These are phyloP conservation scores for Anisodus tanguticus DNA, from an alignment of 257 asterid genomes.

Conservation along the genomic window DNA sequence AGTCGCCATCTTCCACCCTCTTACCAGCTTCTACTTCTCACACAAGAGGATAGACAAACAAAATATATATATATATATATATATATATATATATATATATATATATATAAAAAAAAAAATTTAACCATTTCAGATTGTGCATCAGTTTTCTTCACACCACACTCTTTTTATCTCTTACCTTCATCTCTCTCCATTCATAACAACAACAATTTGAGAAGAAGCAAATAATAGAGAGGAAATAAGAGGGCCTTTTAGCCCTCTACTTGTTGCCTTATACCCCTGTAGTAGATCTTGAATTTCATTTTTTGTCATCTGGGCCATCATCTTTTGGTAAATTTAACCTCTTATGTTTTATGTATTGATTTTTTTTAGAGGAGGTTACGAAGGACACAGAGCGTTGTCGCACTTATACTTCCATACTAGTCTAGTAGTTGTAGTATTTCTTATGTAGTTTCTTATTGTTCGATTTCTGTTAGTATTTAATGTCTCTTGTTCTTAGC, in stretches of 20 bases:
- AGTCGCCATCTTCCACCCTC: slow-evolving; percentile 44
- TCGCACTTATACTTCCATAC: too few species aligned
- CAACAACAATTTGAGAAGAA: slow-evolving; percentile 43
- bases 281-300: slow-evolving; percentile 61
- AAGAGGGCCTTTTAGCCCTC: slow-evolving; percentile 61
- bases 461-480: too few species aligned
- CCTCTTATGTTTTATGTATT: background rate
- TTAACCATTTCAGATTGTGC: background rate
- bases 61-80: too few species aligned
- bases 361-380: background rate
- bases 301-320: slow-evolving; percentile 39
- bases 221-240: slow-evolving; percentile 40
- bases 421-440: too few species aligned
- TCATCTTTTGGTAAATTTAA: slow-evolving; percentile 38
- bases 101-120: too few species aligned
- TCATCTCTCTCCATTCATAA: slow-evolving; percentile 37
- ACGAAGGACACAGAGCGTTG: too few species aligned
- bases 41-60: slow-evolving; percentile 48
- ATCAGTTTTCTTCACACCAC: slow-evolving; percentile 16
- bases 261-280: slow-evolving; percentile 49
- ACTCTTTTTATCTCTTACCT: slow-evolving; percentile 38
- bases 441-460: too few species aligned
- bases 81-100: too few species aligned
- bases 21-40: slow-evolving; percentile 41
- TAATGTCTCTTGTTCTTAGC: too few species aligned